Conservation (phyloP, 805 yeast species). For the Danielozyma ontarioensis region DNA sequence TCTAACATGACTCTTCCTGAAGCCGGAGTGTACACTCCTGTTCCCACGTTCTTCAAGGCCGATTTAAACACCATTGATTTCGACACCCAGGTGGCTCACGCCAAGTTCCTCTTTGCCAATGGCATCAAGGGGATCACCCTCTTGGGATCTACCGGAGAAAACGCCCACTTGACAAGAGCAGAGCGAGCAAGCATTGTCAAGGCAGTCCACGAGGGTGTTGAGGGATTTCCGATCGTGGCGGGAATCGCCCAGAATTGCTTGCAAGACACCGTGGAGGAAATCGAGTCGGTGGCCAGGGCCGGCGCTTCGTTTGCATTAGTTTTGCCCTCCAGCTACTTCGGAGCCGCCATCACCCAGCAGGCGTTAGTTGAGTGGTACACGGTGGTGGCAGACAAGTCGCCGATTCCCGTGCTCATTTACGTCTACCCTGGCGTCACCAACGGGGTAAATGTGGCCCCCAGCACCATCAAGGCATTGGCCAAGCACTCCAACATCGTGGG, state of each 20-base stretch:
- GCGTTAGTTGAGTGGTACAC: constrained; percentile 44
- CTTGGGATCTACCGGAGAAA: constrained; percentile 55
- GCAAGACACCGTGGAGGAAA: constrained; percentile 40
- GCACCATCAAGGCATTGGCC: constrained; percentile 36
- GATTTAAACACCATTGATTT: constrained; percentile 36
- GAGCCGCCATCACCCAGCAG: constrained; percentile 38
- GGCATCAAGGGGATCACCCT: constrained; percentile 47
- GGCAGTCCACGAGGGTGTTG: constrained; percentile 30
- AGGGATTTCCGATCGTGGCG: constrained; percentile 39
- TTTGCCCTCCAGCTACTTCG: constrained; percentile 46
- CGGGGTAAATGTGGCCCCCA: constrained; percentile 31
- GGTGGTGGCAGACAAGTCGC: constrained; percentile 38
- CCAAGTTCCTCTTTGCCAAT: constrained; percentile 33
- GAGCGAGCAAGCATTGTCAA: constrained; percentile 37
- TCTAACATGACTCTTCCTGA: too few species aligned
- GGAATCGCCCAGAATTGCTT: constrained; percentile 46
- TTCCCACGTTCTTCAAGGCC: constrained; percentile 48
- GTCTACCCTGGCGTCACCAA: constrained; percentile 49
- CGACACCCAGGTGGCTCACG: constrained; percentile 42
- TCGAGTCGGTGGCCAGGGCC: constrained; percentile 26
- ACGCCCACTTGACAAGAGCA: constrained; percentile 42
- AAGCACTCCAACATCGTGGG: constrained; percentile 47
- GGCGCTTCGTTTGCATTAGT: constrained; percentile 38
- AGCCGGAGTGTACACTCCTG: constrained; percentile 48
- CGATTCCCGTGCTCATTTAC: constrained; percentile 41